Percentiles rank a stretch among this genome's conserved stretches.
These are phyloP conservation scores for Dothistroma pini DNA, from an alignment of 2,329 filamentous ascomycete genomes.

Conservation along the genomic window DNA sequence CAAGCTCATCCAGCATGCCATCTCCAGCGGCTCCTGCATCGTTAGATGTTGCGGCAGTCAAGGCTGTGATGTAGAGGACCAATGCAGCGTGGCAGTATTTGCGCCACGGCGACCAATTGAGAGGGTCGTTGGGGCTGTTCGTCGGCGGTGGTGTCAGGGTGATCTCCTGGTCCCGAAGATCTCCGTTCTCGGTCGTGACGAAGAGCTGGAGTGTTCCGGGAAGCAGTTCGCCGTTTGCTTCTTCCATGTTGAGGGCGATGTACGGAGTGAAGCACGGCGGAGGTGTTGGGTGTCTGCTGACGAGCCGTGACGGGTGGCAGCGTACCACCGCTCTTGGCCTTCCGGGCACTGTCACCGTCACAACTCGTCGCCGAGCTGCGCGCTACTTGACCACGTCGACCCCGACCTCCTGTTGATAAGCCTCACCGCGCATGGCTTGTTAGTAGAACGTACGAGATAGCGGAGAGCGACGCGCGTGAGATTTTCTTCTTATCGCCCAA, in stretches of 20 bases:
- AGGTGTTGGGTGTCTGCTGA: background rate
- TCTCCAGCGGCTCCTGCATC: conserved; percentile 52
- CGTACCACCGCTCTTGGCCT: background rate
- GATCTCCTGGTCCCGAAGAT: conserved; percentile 40
- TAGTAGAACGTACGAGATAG: background rate
- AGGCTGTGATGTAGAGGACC: conserved; percentile 52
- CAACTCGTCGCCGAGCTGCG: conserved; percentile 1
- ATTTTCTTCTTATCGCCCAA: conserved; percentile 1
- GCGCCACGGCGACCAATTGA: conserved; percentile 31
- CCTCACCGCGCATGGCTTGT: conserved; percentile 4
- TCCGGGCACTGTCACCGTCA: conserved; percentile 1
- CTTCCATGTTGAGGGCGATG: conserved; percentile 12
- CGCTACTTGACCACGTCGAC: conserved; percentile 16
- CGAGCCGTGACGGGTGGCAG: background rate
- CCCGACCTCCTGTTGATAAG: background rate
- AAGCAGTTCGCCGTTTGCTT: conserved; percentile 15
- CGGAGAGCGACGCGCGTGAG: background rate
- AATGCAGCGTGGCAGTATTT: conserved; percentile 42
- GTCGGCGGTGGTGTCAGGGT: conserved; percentile 53
- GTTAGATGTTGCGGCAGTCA: conserved; percentile 56
- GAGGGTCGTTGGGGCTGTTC: conserved; percentile 31
- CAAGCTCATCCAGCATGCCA: conserved; percentile 49
- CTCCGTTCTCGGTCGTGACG: conserved; percentile 14
- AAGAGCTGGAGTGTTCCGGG: conserved; percentile 26
- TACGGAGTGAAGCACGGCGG: background rate